Percentiles rank a stretch among this genome's conserved stretches.
These are phyloP conservation scores for Cylindrotheca fusiformis DNA, from an alignment of 108 stramenopile genomes.

Conservation along the genomic window DNA sequence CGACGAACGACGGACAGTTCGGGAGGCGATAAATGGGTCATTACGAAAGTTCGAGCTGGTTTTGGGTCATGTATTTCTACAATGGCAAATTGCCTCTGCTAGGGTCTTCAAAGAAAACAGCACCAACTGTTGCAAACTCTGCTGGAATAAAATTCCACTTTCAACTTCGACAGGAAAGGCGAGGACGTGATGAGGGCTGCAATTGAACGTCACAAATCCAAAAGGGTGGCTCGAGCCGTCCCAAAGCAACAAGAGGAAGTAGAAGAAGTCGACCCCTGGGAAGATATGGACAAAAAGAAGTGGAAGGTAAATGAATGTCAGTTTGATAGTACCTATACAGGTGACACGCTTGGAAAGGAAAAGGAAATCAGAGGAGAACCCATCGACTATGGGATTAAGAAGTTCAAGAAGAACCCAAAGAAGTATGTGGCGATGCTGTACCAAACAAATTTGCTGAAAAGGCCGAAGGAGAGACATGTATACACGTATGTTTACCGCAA, in stretches of 20 bases:
- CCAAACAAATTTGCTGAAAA: slow-evolving; percentile 16
- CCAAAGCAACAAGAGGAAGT: background rate
- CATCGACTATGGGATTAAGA: slow-evolving; percentile 13
- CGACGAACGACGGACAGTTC: too few species aligned
- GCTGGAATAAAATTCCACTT: too few species aligned
- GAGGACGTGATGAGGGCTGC: background rate
- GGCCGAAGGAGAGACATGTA: slow-evolving; percentile 10
- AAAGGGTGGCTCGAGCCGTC: background rate
- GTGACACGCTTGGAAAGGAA: slow-evolving; percentile 18
- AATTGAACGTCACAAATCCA: background rate
- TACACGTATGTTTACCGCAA: slow-evolving; percentile 18
- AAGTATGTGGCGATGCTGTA: slow-evolving; percentile 28
- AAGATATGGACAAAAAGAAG: slow-evolving; percentile 8
- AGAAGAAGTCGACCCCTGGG: background rate
- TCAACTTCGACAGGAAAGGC: too few species aligned
- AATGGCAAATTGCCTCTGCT: too few species aligned
- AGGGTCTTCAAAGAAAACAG: too few species aligned
- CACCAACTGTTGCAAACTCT: too few species aligned
- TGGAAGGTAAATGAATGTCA: slow-evolving; percentile 10
- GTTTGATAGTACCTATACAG: slow-evolving; percentile 15
- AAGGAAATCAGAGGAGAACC: slow-evolving; percentile 16
- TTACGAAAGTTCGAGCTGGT: too few species aligned
- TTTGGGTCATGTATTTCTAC: too few species aligned
- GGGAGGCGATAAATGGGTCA: too few species aligned
- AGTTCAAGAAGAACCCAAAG: slow-evolving; percentile 19